Evolutionary conservation across 331 rosid species (phyloP).

Genomic region (Malus hybrid): DNA sequence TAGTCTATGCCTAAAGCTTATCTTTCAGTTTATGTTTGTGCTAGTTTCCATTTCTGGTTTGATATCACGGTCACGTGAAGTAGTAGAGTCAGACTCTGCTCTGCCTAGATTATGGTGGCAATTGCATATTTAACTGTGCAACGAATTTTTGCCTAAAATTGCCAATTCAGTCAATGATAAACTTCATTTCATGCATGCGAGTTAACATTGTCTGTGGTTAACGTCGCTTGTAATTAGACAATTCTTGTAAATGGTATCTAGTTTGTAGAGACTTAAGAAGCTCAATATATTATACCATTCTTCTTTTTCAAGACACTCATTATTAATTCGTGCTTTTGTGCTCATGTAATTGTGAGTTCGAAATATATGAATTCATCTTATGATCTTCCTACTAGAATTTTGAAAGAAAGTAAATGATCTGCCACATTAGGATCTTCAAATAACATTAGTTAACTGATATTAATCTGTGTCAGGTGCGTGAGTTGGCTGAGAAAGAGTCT

Average conservation of each 20-base stretch:
- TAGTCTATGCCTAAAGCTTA: background rate
- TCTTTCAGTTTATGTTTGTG: background rate
- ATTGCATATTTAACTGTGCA: background rate
- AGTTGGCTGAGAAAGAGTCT: slow-evolving; percentile 92
- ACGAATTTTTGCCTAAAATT: background rate
- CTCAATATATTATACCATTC: background rate
- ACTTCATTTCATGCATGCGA: background rate
- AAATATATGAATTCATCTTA: background rate
- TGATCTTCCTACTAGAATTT: background rate
- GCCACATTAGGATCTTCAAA: background rate
- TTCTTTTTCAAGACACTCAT: background rate
- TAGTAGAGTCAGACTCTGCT: background rate
- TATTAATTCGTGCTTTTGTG: background rate
- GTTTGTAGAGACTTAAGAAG: background rate
- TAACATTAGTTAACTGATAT: background rate
- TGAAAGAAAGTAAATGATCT: background rate
- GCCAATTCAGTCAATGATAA: background rate
- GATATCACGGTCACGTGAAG: background rate
- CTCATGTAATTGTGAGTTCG: background rate
- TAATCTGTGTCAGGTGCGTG: slow-evolving; percentile 67
- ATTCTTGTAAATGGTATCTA: background rate
- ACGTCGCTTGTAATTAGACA: background rate
- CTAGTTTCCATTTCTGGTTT: background rate
- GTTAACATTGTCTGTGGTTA: background rate
- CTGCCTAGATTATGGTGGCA: background rate